Evolutionary conservation across 2,329 filamentous ascomycete genomes (phyloP).

Genomic region (Raffaelea arxii): DNA sequence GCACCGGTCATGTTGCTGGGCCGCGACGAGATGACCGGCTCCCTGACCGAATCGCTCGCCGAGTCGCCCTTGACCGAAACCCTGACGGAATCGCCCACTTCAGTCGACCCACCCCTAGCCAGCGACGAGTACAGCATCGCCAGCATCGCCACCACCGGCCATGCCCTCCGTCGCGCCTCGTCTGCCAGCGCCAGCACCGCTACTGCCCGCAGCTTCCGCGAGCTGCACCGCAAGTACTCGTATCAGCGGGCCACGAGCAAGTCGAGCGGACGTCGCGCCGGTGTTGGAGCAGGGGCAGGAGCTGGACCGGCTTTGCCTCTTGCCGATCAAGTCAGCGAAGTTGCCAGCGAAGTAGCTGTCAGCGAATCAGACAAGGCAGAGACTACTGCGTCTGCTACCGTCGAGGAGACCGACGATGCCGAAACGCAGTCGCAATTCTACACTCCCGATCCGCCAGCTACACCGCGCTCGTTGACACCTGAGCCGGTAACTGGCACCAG

Average conservation of each 20-base stretch:
- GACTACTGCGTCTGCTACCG: constrained; percentile 3
- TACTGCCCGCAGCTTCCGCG: constrained; percentile 55
- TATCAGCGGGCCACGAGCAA: constrained; percentile 35
- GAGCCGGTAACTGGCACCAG: neutral
- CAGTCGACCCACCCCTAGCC: too few relatives aligned
- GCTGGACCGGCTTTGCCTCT: neutral
- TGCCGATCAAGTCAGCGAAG: constrained; percentile 47
- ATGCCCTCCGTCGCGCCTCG: constrained; percentile 38
- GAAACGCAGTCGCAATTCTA: constrained; percentile 26
- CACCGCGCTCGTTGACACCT: constrained; percentile 13
- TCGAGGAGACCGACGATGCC: constrained; percentile 18
- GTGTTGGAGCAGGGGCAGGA: constrained; percentile 17
- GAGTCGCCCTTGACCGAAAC: too few relatives aligned
- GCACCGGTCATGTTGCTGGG: too few relatives aligned
- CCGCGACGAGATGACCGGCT: neutral
- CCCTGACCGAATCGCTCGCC: too few relatives aligned
- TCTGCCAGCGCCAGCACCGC: constrained; percentile 56
- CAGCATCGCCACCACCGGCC: constrained; percentile 33
- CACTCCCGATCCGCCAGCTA: constrained; percentile 30
- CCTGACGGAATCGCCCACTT: too few relatives aligned
- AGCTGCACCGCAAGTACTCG: constrained; percentile 51
- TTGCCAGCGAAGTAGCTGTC: constrained; percentile 46
- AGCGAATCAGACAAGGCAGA: constrained; percentile 42
- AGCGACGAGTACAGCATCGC: constrained; percentile 27
- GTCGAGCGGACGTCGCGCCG: constrained; percentile 14